phyloP scores from a whole-genome alignment of 805 yeast genomes.

The Wickerhamomyces chambardii region DNA sequence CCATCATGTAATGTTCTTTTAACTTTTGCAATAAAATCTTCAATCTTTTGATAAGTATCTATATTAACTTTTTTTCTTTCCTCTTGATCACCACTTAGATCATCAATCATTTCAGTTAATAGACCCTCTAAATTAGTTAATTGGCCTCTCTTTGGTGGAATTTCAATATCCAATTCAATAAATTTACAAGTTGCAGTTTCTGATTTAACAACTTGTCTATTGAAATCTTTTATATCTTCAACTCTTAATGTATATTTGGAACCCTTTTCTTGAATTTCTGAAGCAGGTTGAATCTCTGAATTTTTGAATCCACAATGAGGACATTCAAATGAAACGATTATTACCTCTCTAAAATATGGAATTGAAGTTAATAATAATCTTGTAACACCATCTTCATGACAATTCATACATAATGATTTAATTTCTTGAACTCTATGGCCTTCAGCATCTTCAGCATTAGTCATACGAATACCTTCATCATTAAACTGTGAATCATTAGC shows the following conservation, averaged over 20 bases:
- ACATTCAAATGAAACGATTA: slow-evolving; percentile 91
- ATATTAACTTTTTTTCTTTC: slow-evolving; percentile 70
- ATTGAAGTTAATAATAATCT: slow-evolving; percentile 77
- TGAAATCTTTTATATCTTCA: slow-evolving; percentile 64
- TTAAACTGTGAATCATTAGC: slow-evolving; percentile 12
- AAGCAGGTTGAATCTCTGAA: slow-evolving; percentile 94
- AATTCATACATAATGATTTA: slow-evolving; percentile 93
- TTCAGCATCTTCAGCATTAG: slow-evolving; percentile 76
- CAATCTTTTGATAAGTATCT: slow-evolving; percentile 67
- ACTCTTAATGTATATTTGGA: slow-evolving; percentile 60
- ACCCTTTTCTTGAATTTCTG: slow-evolving; percentile 86
- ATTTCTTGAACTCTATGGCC: slow-evolving; percentile 96
- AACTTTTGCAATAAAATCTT: slow-evolving; percentile 55
- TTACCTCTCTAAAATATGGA: slow-evolving; percentile 86
- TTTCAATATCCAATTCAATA: slow-evolving; percentile 81
- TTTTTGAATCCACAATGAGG: slow-evolving; percentile 91
- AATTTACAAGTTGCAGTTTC: slow-evolving; percentile 79
- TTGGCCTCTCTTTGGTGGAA: slow-evolving; percentile 93
- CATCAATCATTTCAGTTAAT: slow-evolving; percentile 73
- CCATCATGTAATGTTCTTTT: slow-evolving; percentile 55
- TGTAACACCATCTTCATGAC: slow-evolving; percentile 80
- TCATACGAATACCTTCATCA: slow-evolving; percentile 40
- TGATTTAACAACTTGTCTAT: slow-evolving; percentile 86
- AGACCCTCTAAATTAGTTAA: slow-evolving; percentile 90
- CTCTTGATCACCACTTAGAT: slow-evolving; percentile 73